Conservation (phyloP, 257 asterid genomes). For the Leonotis leonurus region DNA sequence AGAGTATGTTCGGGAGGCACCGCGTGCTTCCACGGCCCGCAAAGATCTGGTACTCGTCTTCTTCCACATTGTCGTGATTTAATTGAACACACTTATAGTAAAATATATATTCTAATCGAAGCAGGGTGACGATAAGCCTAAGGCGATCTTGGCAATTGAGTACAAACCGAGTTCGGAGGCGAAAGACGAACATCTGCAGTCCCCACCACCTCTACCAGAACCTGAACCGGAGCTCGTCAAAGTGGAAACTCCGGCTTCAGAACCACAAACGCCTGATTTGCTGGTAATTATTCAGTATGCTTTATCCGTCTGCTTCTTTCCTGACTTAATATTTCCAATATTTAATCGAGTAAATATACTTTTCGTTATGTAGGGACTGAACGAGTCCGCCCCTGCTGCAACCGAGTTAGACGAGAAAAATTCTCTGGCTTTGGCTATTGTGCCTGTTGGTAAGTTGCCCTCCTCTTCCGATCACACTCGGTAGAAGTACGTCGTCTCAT, state of each 20-base stretch:
- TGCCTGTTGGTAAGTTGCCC: conserved; percentile 72
- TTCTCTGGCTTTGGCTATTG: conserved; percentile 88
- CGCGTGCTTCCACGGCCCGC: conserved; percentile 71
- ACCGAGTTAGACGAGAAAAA: conserved; percentile 79
- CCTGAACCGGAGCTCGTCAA: conserved; percentile 52
- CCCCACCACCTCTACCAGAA: conserved; percentile 47
- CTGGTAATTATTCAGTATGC: conserved; percentile 37
- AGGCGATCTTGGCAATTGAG: conserved; percentile 70
- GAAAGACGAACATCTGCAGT: conserved; percentile 47
- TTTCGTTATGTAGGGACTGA: conserved; percentile 45
- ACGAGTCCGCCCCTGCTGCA: conserved; percentile 71
- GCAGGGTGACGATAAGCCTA: conserved; percentile 63
- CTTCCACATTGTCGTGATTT: too few species aligned
- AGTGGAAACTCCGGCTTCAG: conserved; percentile 45
- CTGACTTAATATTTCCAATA: neutral
- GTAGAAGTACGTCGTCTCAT: too few species aligned
- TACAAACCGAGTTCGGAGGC: conserved; percentile 56
- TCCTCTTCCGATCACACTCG: too few species aligned
- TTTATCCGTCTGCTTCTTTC: neutral
- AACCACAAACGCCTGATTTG: conserved; percentile 63
- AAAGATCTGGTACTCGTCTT: conserved; percentile 54
- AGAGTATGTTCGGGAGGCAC: conserved; percentile 94
- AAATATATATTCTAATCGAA: too few species aligned
- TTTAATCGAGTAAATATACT: neutral
- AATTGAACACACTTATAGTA: too few species aligned